Percentiles rank a stretch among this genome's conserved stretches.
Conservation (phyloP, 2,329 filamentous ascomycete species). For the Fusarium foetens region DNA sequence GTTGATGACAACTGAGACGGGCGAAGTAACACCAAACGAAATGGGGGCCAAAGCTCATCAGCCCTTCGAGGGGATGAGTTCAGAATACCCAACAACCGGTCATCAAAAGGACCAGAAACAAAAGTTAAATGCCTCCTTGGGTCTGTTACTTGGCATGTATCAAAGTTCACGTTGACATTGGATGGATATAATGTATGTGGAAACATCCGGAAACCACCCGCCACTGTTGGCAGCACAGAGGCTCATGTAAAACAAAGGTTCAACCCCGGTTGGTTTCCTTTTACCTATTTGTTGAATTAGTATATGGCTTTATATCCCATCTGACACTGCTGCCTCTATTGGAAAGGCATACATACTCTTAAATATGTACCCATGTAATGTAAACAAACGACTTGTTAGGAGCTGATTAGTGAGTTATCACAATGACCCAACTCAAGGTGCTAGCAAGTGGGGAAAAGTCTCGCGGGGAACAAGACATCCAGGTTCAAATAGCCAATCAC, state of each 20-base stretch:
- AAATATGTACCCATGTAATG: background rate
- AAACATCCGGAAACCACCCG: constrained; percentile 23
- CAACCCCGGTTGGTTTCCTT: constrained; percentile 9
- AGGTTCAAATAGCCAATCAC: constrained; percentile 12
- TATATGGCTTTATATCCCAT: background rate
- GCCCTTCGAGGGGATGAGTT: constrained; percentile 21
- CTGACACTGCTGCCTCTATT: background rate
- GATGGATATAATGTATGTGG: background rate
- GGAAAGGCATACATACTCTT: background rate
- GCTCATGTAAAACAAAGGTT: constrained; percentile 8
- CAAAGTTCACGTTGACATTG: background rate
- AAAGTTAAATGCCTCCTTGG: constrained; percentile 12
- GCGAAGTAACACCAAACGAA: constrained; percentile 10
- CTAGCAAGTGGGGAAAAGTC: background rate
- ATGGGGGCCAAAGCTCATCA: constrained; percentile 31
- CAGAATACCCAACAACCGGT: background rate
- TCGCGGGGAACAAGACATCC: background rate
- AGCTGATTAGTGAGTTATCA: constrained; percentile 7
- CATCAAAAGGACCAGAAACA: background rate
- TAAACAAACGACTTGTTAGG: constrained; percentile 1
- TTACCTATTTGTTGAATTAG: background rate
- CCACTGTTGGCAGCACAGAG: constrained; percentile 11
- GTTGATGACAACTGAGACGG: constrained; percentile 4
- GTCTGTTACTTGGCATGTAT: background rate
- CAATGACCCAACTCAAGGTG: background rate